These are phyloP conservation scores for Apiospora saccharicola DNA, from an alignment of 2,329 filamentous ascomycete genomes.

Conservation along the genomic window DNA sequence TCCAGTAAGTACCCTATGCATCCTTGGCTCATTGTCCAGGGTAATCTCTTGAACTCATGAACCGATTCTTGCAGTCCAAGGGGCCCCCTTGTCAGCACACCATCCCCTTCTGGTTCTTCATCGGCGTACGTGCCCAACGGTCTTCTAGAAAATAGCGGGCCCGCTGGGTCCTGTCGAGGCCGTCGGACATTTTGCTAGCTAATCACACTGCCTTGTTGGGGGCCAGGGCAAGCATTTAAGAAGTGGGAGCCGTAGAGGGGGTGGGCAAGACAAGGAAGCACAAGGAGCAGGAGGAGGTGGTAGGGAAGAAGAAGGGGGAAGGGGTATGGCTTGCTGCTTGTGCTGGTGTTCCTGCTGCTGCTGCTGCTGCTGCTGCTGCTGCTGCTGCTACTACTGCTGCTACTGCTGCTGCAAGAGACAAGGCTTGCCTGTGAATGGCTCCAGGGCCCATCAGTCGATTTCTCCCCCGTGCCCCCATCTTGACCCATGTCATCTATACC, in stretches of 20 bases:
- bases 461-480: slow-evolving; percentile 45
- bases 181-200: slow-evolving; percentile 55
- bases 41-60: slow-evolving; percentile 56
- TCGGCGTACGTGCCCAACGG: slow-evolving; percentile 54
- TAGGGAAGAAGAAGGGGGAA: slow-evolving; percentile 20
- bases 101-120: slow-evolving; percentile 49
- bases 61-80: slow-evolving; percentile 38
- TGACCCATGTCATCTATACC: slow-evolving; percentile 39
- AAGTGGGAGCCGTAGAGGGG: slow-evolving; percentile 39
- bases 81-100: slow-evolving; percentile 44
- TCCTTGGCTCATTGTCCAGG: slow-evolving; percentile 43
- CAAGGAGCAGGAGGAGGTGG: background rate
- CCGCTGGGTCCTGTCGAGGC: slow-evolving; percentile 43
- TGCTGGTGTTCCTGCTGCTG: slow-evolving; percentile 26
- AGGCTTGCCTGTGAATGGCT: slow-evolving; percentile 41
- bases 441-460: slow-evolving; percentile 36
- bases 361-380: slow-evolving; percentile 25
- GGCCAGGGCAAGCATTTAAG: slow-evolving; percentile 46
- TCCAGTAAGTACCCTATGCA: slow-evolving; percentile 18
- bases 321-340: slow-evolving; percentile 31
- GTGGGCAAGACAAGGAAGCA: background rate
- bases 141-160: slow-evolving; percentile 56
- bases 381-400: slow-evolving; percentile 26
- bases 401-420: slow-evolving; percentile 29
- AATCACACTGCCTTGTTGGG: slow-evolving; percentile 51